These are phyloP conservation scores for Podospora pseudopauciseta DNA, from an alignment of 495 filamentous ascomycete species.

Conservation along the genomic window DNA sequence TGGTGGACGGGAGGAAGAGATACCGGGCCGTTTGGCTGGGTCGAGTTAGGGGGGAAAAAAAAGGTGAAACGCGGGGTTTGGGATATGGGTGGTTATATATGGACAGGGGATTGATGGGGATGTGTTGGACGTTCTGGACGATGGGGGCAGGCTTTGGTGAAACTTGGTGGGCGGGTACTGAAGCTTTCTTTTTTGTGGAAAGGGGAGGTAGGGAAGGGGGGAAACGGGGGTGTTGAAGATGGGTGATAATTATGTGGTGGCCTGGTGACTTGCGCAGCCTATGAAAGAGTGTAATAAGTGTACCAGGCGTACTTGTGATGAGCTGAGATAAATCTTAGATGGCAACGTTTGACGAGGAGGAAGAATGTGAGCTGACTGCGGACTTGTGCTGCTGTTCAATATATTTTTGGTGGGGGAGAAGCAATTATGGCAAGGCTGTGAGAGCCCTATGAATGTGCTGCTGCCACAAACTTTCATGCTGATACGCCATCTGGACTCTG, in stretches of 20 bases:
- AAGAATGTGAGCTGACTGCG: background rate
- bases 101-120: background rate
- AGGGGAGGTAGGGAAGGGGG: background rate
- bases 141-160: background rate
- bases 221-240: no score
- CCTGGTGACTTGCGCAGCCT: no score
- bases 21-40: conserved; percentile 7
- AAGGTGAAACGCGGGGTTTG: conserved; percentile 18
- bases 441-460: background rate
- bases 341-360: background rate
- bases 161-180: background rate
- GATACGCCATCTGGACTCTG: background rate
- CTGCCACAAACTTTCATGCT: background rate
- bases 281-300: no score
- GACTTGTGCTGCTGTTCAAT: background rate
- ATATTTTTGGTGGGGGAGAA: conserved; percentile 1
- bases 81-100: background rate
- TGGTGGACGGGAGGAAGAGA: conserved; percentile 5
- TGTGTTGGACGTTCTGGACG: background rate
- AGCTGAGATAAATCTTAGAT: background rate
- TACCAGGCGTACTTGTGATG: background rate
- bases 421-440: background rate
- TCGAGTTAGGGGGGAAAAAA: background rate
- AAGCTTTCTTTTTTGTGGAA: background rate
- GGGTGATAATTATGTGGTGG: no score